These are phyloP conservation scores for Ogataea salicorniae DNA, from an alignment of 805 yeast species.

Conservation along the genomic window DNA sequence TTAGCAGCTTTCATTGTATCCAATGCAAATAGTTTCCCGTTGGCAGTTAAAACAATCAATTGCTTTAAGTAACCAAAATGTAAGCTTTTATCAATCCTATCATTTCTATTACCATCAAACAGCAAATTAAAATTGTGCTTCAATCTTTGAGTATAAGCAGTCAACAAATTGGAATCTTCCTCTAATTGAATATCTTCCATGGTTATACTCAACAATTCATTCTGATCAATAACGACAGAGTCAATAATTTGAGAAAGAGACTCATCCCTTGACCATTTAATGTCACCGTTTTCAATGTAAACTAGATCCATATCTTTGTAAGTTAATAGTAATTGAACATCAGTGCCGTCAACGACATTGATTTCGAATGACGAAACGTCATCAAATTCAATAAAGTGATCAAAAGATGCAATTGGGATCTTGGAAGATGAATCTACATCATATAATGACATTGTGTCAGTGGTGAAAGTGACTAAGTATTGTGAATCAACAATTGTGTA, in stretches of 20 bases:
- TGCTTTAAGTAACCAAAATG: slow-evolving; percentile 45
- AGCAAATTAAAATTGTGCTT: slow-evolving; percentile 23
- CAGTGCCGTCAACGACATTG: slow-evolving; percentile 3
- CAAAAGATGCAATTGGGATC: background rate
- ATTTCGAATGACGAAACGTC: slow-evolving; percentile 12
- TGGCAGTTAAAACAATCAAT: slow-evolving; percentile 36
- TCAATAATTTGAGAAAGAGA: slow-evolving; percentile 35
- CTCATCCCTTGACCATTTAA: slow-evolving; percentile 41
- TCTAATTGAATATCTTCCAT: slow-evolving; percentile 29
- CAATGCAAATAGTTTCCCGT: slow-evolving; percentile 40
- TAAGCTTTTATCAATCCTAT: slow-evolving; percentile 9
- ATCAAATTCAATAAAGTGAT: slow-evolving; percentile 15
- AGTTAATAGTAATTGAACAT: slow-evolving; percentile 10
- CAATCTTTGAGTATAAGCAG: slow-evolving; percentile 31
- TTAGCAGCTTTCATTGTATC: slow-evolving; percentile 31
- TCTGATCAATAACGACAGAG: slow-evolving; percentile 27
- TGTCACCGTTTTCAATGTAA: slow-evolving; percentile 19
- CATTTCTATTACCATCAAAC: slow-evolving; percentile 10
- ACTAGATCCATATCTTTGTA: slow-evolving; percentile 12
- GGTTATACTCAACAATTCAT: slow-evolving; percentile 17
- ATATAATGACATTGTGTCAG: slow-evolving; percentile 10
- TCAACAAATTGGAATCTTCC: slow-evolving; percentile 22
- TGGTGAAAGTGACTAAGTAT: slow-evolving; percentile 14
- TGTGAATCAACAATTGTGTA: slow-evolving; percentile 13
- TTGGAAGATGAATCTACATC: slow-evolving; percentile 15